A percentile compares a stretch with the other conserved stretches of the same genome.
These are phyloP conservation scores for Thermoascus crustaceus DNA, from an alignment of 2,329 filamentous ascomycete species.

Conservation along the genomic window DNA sequence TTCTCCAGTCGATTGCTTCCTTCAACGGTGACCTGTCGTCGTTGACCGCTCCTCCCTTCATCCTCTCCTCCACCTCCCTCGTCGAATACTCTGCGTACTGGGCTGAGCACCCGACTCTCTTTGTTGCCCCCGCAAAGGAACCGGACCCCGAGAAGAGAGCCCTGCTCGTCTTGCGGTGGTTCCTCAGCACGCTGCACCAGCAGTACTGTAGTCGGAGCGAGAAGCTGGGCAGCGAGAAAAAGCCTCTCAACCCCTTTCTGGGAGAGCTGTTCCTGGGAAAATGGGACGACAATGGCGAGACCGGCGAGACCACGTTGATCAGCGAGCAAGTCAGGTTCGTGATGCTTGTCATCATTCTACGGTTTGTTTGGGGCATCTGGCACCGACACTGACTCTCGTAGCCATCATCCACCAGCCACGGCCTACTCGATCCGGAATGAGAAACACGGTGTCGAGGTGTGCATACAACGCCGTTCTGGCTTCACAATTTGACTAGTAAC, in stretches of 20 bases:
- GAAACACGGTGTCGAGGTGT: conserved; percentile 62
- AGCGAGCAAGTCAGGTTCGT: conserved; percentile 79
- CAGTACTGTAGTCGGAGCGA: conserved; percentile 71
- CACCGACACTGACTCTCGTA: conserved; percentile 23
- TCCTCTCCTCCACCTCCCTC: conserved; percentile 68
- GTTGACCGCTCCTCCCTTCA: conserved; percentile 73
- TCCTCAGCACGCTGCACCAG: conserved; percentile 84
- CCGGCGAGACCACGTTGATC: conserved; percentile 74
- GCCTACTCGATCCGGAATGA: conserved; percentile 89
- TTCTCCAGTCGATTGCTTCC: conserved; percentile 57
- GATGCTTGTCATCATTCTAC: background rate
- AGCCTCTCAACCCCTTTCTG: conserved; percentile 91
- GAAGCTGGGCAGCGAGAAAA: conserved; percentile 85
- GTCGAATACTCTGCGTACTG: conserved; percentile 78
- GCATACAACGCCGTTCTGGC: conserved; percentile 9
- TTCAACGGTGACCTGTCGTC: conserved; percentile 78
- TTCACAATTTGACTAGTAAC: background rate
- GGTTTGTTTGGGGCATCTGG: background rate
- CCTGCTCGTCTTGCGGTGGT: conserved; percentile 90
- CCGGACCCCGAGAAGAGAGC: conserved; percentile 72
- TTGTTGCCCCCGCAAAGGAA: conserved; percentile 75
- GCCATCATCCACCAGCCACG: conserved; percentile 87
- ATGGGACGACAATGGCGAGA: conserved; percentile 64
- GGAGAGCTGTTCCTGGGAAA: conserved; percentile 89
- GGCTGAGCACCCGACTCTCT: conserved; percentile 68